phyloP scores from a whole-genome alignment of 768 basidiomycete genomes.

The Auriscalpium microsporum region DNA sequence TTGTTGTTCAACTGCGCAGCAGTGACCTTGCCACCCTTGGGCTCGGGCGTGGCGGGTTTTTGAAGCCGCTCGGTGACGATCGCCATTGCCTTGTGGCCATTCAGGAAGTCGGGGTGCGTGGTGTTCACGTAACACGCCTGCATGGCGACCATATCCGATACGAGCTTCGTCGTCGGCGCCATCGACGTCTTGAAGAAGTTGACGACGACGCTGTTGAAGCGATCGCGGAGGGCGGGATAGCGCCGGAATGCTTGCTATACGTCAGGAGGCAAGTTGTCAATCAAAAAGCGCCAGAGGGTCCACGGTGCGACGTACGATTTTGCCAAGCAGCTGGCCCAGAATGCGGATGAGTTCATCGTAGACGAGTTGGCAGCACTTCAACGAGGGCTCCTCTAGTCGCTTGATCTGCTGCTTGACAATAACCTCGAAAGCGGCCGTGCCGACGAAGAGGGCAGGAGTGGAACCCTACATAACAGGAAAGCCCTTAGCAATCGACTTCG shows the following conservation, averaged over 20 bases:
- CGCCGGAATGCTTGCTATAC: conserved; percentile 88
- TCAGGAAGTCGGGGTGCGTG: conserved; percentile 97
- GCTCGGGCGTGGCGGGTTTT: conserved; percentile 66
- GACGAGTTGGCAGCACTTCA: conserved; percentile 92
- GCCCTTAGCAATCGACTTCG: no score
- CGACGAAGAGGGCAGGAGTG: conserved; percentile 92
- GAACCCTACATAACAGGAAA: conserved; percentile 56
- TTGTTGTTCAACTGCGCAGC: conserved; percentile 77
- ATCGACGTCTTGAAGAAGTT: conserved; percentile 95
- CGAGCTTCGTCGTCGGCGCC: conserved; percentile 91
- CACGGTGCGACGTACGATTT: conserved; percentile 55
- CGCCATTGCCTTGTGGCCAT: conserved; percentile 93
- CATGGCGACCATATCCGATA: conserved; percentile 93
- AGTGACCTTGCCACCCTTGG: conserved; percentile 58
- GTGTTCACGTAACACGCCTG: conserved; percentile 99
- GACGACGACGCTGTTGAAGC: conserved; percentile 93
- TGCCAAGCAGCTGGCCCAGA: conserved; percentile 79
- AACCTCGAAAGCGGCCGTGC: conserved; percentile 94
- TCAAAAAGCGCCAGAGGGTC: neutral
- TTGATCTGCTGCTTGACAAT: conserved; percentile 99
- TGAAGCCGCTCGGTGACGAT: conserved; percentile 78
- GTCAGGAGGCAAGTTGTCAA: neutral
- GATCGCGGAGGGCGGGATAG: conserved; percentile 92
- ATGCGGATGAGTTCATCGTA: conserved; percentile 98
- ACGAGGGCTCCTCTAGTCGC: conserved; percentile 84